Evolutionary conservation across 208 protist species (phyloP), one percentile per base, ranked within the genome.

Genomic region (Trypanosoma vivax): DNA sequence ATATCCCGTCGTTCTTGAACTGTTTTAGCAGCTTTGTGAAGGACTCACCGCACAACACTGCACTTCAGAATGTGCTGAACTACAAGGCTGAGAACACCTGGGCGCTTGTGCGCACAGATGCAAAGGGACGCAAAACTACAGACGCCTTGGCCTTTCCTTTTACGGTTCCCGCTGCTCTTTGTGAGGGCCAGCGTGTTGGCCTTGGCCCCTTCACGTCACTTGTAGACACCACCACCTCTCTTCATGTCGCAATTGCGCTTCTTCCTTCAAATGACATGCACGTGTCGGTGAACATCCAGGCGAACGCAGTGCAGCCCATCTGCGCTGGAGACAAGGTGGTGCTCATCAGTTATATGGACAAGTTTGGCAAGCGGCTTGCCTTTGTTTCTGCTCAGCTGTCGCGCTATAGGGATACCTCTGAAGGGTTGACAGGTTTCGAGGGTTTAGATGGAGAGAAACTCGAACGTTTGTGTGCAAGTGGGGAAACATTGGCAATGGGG

Each of bases 191-290:
- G 9, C 53, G 28, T 13, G 60, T 88, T 27, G 58, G 57, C n/a
- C 25, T 43, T 3, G 84, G 84, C 27, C 71, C 71, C 16, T 59
- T 76, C 27, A 74, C 58, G 1, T 51, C 71, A 16, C 48, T 86
- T 35, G 57, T 68, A n/a, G 80, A 89, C 61, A 76, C 64, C 2
- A 70, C 50, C 39, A 89, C 83, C 45, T 87, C 80, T 0, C 43
- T 84, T 23, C 84, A 92, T 34, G 70, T 87, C 23, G 77, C 83
- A 60, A 67, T 80, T 53, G 68, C 74, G 0, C 61, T 92, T 3
- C 23, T 85, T 19, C 77, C 84, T 2, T 46, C 55, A 18, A 56
- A 28, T 1, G 46, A 50, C 29, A n/a, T 49, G 21, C 84, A 92
- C 57, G 84, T 92, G 19, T 87, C 77, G 18, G 77, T 88, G 40